Conservation (phyloP, 2,329 filamentous ascomycete genomes). For the Pseudogymnoascus sp. region DNA sequence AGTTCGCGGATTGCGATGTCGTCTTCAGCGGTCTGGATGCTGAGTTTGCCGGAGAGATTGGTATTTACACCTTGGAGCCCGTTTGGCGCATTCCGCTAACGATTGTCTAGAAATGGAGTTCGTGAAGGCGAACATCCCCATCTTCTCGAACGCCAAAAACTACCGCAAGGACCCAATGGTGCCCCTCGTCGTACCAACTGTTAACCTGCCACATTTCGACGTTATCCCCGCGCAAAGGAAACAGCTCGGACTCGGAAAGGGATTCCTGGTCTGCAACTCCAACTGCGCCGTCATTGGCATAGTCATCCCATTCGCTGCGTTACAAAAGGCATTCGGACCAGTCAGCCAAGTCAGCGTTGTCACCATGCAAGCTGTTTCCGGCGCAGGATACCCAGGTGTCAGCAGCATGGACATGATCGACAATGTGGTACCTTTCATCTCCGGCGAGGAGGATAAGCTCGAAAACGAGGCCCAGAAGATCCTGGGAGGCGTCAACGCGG, state of each 20-base stretch:
- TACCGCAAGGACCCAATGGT: slow-evolving; percentile 85
- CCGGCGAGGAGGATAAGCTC: slow-evolving; percentile 91
- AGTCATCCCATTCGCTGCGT: slow-evolving; percentile 86
- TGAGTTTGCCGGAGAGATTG: slow-evolving; percentile 85
- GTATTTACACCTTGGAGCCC: slow-evolving; percentile 39
- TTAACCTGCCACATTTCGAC: slow-evolving; percentile 81
- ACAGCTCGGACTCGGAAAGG: slow-evolving; percentile 64
- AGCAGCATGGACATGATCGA: slow-evolving; percentile 93
- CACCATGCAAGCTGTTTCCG: slow-evolving; percentile 90
- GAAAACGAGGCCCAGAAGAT: slow-evolving; percentile 95
- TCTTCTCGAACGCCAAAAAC: slow-evolving; percentile 98
- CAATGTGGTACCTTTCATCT: slow-evolving; percentile 91
- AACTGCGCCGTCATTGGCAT: slow-evolving; percentile 97
- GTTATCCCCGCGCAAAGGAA: slow-evolving; percentile 83
- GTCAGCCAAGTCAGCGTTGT: slow-evolving; percentile 71
- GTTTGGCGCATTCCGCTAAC: slow-evolving; percentile 13
- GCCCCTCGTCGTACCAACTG: slow-evolving; percentile 87
- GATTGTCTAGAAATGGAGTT: slow-evolving; percentile 69
- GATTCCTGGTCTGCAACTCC: slow-evolving; percentile 94
- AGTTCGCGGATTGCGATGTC: slow-evolving; percentile 85
- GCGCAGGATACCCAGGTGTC: slow-evolving; percentile 84
- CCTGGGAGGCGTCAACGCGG: slow-evolving; percentile 64
- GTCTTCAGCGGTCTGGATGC: slow-evolving; percentile 90
- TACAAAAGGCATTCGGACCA: slow-evolving; percentile 77
- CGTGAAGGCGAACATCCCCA: slow-evolving; percentile 74